Evolutionary conservation across 352 stramenopile genomes (phyloP).

Genomic region (Thalassiosira delicatula): DNA sequence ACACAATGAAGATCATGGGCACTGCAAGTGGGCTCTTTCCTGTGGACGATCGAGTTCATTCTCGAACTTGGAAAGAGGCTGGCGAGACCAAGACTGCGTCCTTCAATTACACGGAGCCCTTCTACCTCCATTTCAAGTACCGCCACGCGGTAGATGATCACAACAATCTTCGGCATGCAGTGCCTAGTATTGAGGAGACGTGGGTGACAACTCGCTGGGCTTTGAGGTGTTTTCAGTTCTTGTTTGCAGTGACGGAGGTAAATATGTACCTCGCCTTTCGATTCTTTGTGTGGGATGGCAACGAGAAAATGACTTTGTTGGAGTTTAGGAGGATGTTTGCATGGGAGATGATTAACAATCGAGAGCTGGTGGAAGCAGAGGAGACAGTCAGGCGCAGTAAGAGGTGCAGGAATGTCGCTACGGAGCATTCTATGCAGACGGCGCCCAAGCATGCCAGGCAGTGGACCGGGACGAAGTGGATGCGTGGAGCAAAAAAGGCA

Average conservation of each 20-base stretch:
- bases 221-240: slow-evolving; percentile 38
- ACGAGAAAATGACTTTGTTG: not conserved
- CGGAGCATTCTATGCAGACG: too few relatives aligned
- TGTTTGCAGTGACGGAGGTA: slow-evolving; percentile 46
- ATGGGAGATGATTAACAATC: not conserved
- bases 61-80: not conserved
- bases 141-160: slow-evolving; percentile 51
- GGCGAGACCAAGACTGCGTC: slow-evolving; percentile 1
- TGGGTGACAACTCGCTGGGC: slow-evolving; percentile 55
- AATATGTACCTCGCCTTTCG: too few relatives aligned
- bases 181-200: slow-evolving; percentile 29
- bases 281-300: not conserved
- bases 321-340: not conserved
- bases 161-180: slow-evolving; percentile 44
- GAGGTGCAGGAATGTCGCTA: not conserved
- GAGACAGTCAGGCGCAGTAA: not conserved
- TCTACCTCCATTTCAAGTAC: slow-evolving; percentile 38
- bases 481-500: not conserved
- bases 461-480: too few relatives aligned
- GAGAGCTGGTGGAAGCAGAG: not conserved
- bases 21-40: not conserved
- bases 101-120: slow-evolving; percentile 26
- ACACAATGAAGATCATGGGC: slow-evolving; percentile 21
- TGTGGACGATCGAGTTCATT: slow-evolving; percentile 2
- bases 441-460: too few relatives aligned